Percentiles rank a stretch among this genome's conserved stretches.
Evolutionary conservation across 1,139 yeast genomes (phyloP).

Genomic region (Saccharomyces hybrid): DNA sequence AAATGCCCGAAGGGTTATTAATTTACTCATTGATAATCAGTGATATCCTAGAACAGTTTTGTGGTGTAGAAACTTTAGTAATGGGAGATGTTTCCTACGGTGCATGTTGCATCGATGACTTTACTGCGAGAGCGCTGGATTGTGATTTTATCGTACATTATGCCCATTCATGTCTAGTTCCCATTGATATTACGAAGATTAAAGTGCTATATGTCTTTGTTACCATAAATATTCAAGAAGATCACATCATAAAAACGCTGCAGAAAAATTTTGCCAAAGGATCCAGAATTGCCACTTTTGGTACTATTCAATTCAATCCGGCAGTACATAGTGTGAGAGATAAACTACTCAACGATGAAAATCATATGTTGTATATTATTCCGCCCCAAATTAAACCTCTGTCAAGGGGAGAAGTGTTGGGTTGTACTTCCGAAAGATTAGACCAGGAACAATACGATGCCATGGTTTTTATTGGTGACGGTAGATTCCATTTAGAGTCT

Average conservation of each 20-base stretch:
- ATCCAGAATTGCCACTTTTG: conserved; percentile 69
- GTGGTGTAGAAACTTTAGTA: conserved; percentile 77
- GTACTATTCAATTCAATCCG: conserved; percentile 97
- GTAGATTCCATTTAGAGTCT: conserved; percentile 89
- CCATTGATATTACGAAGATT: conserved; percentile 83
- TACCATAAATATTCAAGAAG: conserved; percentile 80
- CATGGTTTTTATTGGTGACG: conserved; percentile 91
- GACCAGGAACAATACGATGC: conserved; percentile 59
- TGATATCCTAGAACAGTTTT: conserved; percentile 88
- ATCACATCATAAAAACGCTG: conserved; percentile 71
- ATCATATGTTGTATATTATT: conserved; percentile 49
- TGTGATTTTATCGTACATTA: conserved; percentile 95
- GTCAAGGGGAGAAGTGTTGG: conserved; percentile 95
- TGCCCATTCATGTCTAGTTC: conserved; percentile 96
- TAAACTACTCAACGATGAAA: conserved; percentile 43
- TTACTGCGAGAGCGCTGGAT: conserved; percentile 82
- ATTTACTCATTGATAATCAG: conserved; percentile 81
- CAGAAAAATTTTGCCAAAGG: conserved; percentile 59
- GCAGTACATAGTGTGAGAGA: conserved; percentile 74
- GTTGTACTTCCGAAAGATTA: conserved; percentile 87
- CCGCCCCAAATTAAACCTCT: conserved; percentile 93
- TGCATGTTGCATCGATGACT: conserved; percentile 97
- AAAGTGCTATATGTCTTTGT: conserved; percentile 96
- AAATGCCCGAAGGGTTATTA: conserved; percentile 94
- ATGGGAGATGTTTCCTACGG: conserved; percentile 99